Conservation (phyloP, 164 flowering plant genomes). For the Protea cynaroides region DNA sequence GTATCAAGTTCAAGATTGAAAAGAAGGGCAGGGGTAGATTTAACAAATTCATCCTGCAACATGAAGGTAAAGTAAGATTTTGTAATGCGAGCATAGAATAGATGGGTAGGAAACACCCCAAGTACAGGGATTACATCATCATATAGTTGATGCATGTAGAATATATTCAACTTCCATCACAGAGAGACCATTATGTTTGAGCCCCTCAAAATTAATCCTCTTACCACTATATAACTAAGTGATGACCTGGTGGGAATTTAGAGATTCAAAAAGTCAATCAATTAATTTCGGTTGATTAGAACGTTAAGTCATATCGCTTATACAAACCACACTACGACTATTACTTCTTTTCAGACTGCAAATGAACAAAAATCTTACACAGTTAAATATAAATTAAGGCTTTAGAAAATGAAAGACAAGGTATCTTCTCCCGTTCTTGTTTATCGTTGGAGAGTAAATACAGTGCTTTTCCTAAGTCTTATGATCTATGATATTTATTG, state of each 20-base stretch:
- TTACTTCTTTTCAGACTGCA: neutral
- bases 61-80: constrained; percentile 1
- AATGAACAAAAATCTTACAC: neutral
- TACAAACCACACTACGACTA: neutral
- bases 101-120: no score
- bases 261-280: neutral
- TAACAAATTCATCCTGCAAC: constrained; percentile 76
- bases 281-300: neutral
- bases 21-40: constrained; percentile 76
- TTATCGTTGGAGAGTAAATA: no score
- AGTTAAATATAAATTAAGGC: neutral
- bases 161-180: neutral
- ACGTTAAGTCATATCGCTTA: neutral
- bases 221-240: no score
- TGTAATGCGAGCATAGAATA: no score
- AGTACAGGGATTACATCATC: no score
- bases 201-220: no score
- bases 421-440: no score
- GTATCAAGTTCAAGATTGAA: constrained; percentile 95
- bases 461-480: no score
- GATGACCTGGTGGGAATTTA: no score
- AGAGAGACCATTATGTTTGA: neutral
- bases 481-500: no score
- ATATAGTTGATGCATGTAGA: no score
- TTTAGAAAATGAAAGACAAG: neutral